These are phyloP conservation scores for Tylopilus felleus DNA, from an alignment of 768 basidiomycete species.

Conservation along the genomic window DNA sequence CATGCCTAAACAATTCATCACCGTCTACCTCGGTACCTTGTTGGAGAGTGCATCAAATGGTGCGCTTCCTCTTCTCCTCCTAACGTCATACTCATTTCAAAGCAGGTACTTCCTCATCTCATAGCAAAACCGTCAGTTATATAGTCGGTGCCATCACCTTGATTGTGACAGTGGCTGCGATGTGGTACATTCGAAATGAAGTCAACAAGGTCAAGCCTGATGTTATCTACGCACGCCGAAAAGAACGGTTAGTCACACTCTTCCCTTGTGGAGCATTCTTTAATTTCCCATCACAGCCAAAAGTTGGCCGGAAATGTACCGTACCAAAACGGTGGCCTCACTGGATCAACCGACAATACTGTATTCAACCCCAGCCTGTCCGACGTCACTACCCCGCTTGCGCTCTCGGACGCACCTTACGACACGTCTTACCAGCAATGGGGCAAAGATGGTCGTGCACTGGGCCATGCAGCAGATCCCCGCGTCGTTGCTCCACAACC, in stretches of 20 bases:
- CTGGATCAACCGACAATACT: constrained; percentile 30
- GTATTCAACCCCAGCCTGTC: constrained; percentile 38
- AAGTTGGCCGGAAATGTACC: constrained; percentile 40
- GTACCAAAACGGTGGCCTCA: constrained; percentile 29
- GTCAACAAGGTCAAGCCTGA: constrained; percentile 67
- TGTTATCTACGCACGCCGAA: constrained; percentile 67
- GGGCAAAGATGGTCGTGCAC: constrained; percentile 47
- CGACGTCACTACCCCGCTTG: constrained; percentile 31
- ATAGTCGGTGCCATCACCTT: constrained; percentile 64
- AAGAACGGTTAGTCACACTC: constrained; percentile 51
- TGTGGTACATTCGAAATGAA: constrained; percentile 78
- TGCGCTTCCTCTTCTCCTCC: constrained; percentile 1
- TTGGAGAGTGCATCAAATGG: constrained; percentile 47
- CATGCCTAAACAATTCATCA: constrained; percentile 87
- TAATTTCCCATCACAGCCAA: constrained; percentile 41
- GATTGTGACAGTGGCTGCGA: constrained; percentile 68
- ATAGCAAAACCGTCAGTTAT: constrained; percentile 65
- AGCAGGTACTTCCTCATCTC: constrained; percentile 28
- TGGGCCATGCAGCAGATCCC: constrained; percentile 46
- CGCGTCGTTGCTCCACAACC: constrained; percentile 53
- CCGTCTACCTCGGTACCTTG: constrained; percentile 86
- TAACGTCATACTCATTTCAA: constrained; percentile 2
- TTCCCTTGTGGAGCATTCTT: background rate
- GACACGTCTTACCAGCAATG: constrained; percentile 44
- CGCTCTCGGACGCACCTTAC: constrained; percentile 31